These are phyloP conservation scores for Sicyos edulis DNA, from an alignment of 306 rosid species.

Conservation along the genomic window DNA sequence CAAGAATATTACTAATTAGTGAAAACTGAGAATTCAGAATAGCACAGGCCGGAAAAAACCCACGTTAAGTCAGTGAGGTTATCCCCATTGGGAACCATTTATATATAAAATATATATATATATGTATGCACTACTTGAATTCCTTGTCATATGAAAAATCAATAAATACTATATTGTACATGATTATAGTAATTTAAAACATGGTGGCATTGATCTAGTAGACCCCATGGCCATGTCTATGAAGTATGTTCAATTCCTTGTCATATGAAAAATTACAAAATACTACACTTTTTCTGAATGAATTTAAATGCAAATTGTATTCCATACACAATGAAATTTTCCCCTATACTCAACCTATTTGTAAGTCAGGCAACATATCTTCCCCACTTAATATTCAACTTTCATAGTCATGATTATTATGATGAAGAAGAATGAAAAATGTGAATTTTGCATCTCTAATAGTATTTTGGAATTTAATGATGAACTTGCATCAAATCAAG, in stretches of 20 bases:
- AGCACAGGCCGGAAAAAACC: background rate
- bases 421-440: background rate
- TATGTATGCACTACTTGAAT: background rate
- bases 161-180: background rate
- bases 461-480: background rate
- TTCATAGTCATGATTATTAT: background rate
- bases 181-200: background rate
- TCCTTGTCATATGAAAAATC: background rate
- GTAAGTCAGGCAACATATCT: background rate
- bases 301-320: too few species aligned
- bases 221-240: too few species aligned
- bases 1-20: background rate
- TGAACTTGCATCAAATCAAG: background rate
- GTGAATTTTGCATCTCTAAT: background rate
- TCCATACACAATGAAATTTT: too few species aligned
- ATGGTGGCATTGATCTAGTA: background rate
- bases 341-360: too few species aligned
- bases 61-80: background rate
- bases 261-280: too few species aligned
- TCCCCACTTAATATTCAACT: background rate
- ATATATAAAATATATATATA: background rate
- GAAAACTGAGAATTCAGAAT: background rate
- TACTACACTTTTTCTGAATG: too few species aligned
- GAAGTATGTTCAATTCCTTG: too few species aligned
- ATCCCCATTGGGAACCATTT: background rate